phyloP scores from a whole-genome alignment of 768 basidiomycete species.

The Tulasnella calospora region DNA sequence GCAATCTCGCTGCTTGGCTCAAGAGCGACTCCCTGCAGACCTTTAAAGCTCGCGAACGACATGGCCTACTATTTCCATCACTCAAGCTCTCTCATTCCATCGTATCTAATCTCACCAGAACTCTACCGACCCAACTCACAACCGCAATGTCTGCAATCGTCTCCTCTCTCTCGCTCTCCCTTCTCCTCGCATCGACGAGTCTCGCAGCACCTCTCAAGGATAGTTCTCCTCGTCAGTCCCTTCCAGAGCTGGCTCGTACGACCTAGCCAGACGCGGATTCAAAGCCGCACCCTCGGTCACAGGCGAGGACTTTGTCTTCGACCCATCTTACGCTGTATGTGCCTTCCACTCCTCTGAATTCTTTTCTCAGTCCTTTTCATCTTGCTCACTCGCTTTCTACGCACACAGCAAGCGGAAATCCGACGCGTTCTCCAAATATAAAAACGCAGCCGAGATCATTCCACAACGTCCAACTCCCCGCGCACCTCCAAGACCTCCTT shows the following conservation, averaged over 20 bases:
- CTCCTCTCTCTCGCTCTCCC: background rate
- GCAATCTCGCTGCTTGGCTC: background rate
- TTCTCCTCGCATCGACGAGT: background rate
- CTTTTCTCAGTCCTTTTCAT: background rate
- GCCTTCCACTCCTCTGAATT: background rate
- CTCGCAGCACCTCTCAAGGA: background rate
- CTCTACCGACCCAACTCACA: background rate
- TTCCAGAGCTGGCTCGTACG: background rate
- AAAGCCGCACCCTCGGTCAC: background rate
- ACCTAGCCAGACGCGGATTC: background rate
- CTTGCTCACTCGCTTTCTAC: background rate
- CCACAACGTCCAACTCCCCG: background rate
- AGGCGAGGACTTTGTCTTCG: constrained; percentile 12
- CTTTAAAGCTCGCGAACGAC: background rate
- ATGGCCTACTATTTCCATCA: background rate
- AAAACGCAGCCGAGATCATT: constrained; percentile 11
- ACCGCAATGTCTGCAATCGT: background rate
- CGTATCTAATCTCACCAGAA: background rate
- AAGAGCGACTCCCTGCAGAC: background rate
- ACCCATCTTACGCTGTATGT: constrained; percentile 19
- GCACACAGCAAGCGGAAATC: constrained; percentile 4
- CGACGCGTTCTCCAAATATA: constrained; percentile 12
- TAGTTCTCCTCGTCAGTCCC: background rate
- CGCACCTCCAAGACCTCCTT: background rate
- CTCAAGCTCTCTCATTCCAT: background rate